A percentile compares a stretch with the other conserved stretches of the same genome.
These are phyloP conservation scores for Lichtheimia ornata DNA, from an alignment of 371 early-diverging fungal species.

Conservation along the genomic window DNA sequence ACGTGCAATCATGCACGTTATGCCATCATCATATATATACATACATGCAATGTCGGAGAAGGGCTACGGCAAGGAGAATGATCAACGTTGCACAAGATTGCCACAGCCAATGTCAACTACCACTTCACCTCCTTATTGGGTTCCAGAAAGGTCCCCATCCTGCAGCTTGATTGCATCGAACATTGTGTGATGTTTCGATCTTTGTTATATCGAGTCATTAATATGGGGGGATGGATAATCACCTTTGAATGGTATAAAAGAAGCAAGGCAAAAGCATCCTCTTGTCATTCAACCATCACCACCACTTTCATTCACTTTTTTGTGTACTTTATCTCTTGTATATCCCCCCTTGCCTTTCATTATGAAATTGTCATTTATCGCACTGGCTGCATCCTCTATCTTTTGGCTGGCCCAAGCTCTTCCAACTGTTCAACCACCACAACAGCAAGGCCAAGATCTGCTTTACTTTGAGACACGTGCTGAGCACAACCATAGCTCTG, in stretches of 20 bases:
- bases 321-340: too few relatives aligned
- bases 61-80: too few relatives aligned
- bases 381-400: constrained; percentile 11
- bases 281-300: neutral
- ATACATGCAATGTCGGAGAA: too few relatives aligned
- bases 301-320: too few relatives aligned
- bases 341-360: constrained; percentile 1
- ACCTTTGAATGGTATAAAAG: neutral
- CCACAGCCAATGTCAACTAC: too few relatives aligned
- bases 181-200: neutral
- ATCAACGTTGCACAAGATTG: too few relatives aligned
- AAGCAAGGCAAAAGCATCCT: neutral
- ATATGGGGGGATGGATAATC: neutral
- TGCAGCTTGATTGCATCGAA: neutral
- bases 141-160: neutral
- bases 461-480: too few relatives aligned
- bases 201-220: neutral
- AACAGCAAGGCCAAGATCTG: too few relatives aligned
- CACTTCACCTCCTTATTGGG: too few relatives aligned
- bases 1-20: too few relatives aligned
- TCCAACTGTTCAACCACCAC: neutral
- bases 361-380: constrained; percentile 8
- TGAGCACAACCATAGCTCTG: too few relatives aligned
- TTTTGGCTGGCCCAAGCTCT: constrained; percentile 12
- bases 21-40: too few relatives aligned